Base-by-base conservation (phyloP, 2,329 filamentous ascomycete species). In the Saccharata proteae region DNA sequence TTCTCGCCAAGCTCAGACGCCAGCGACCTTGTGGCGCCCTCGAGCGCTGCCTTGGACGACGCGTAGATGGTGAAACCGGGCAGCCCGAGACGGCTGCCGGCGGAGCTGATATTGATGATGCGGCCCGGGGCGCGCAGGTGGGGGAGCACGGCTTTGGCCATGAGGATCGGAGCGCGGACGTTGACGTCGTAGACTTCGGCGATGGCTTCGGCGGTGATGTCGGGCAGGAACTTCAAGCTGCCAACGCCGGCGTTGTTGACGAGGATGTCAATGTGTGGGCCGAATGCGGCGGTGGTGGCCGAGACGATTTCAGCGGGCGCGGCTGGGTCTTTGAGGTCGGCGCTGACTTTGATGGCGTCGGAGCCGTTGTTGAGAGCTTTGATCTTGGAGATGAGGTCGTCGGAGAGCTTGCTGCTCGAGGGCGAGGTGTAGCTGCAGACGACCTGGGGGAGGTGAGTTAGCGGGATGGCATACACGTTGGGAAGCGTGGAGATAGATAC, bases 41-140 rank as follows among this genome's bases (percentile, higher is more conserved):
- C 72, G 11, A 77, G 46, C 5, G 71, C 74, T 1, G 68, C 69
- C 44, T 77, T 77, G 4, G 63, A 67, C 0, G 66, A 63, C 27
- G 60, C 61, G 46, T 77, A 77, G 3, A 72, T 46, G 2, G 62
- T 56, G 3, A 69, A 39, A 1, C 53, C 46, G 1, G 57, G 47
- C 36, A 68, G 64, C 0, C 64, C 67, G 3, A 42, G 41, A 0
- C 71, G 54, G 1, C 59, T 62, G 7, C 60, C 69, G 2, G 77
- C 59, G 2, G 66, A 73, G 10, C 61, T 61, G 37, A 77, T 64
- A 50, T 75, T 76, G 52, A 77, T 65, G 37, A 77, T 68, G 6
- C 71, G 61, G 4, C 55, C 59, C 3, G 57, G 54, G 3, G 49
- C 41, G 18, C 54, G 52, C 2, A 77, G 55, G 38, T 70, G 54